Conservation (phyloP, 345 rosid genomes). For the Eucalyptus pumila region DNA sequence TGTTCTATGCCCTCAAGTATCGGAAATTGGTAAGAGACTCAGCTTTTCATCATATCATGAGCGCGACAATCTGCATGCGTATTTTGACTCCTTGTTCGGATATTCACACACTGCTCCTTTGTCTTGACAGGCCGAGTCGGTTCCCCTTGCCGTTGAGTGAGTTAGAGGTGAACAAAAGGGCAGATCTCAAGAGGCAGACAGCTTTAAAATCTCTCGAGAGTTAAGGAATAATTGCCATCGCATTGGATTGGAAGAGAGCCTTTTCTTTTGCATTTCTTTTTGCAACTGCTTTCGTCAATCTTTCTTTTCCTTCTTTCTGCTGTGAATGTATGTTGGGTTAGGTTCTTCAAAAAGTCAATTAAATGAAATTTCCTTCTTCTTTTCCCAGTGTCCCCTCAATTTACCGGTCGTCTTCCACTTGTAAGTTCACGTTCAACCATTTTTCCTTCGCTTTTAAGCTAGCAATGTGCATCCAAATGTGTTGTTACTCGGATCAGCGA, state of each 20-base stretch:
- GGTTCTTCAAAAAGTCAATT: neutral
- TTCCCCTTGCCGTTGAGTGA: neutral
- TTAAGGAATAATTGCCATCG: neutral
- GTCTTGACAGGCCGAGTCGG: neutral
- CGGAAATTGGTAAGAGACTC: slow-evolving; percentile 46
- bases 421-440: neutral
- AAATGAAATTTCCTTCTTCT: neutral
- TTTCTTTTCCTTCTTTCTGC: neutral
- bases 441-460: neutral
- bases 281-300: neutral
- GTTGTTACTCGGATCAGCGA: neutral
- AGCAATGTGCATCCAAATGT: neutral
- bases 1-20: slow-evolving; percentile 88
- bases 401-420: neutral
- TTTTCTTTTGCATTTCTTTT: neutral
- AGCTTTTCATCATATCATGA: neutral
- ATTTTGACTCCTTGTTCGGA: neutral
- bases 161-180: neutral
- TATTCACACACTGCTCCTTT: neutral
- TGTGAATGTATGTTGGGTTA: neutral
- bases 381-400: neutral
- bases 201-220: neutral
- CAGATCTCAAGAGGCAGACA: neutral
- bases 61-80: neutral
- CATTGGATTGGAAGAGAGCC: neutral